Percentiles rank a stretch among this genome's conserved stretches.
phyloP scores from a whole-genome alignment of 2,329 filamentous ascomycete species.

The Lecanosticta acicola region DNA sequence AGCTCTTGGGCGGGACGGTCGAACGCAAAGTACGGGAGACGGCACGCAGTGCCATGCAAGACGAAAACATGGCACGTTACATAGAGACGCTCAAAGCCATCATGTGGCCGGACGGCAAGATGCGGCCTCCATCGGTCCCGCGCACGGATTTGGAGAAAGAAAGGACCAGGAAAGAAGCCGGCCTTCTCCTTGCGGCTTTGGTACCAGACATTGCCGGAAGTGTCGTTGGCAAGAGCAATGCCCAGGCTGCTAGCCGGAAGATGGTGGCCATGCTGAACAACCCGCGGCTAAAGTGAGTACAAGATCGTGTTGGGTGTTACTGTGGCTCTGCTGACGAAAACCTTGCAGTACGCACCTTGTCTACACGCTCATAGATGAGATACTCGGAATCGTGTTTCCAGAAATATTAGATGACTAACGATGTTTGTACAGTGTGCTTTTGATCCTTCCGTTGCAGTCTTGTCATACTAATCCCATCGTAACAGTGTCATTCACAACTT shows the following conservation, averaged over 20 bases:
- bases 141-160: conserved; percentile 69
- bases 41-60: conserved; percentile 65
- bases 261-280: conserved; percentile 92
- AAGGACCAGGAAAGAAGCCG: conserved; percentile 78
- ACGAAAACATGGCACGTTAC: conserved; percentile 73
- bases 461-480: neutral
- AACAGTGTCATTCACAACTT: too few species aligned
- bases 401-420: conserved; percentile 22
- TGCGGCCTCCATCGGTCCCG: conserved; percentile 46
- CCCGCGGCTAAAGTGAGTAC: conserved; percentile 72
- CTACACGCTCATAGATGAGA: conserved; percentile 47
- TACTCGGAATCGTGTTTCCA: conserved; percentile 42
- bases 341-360: conserved; percentile 43
- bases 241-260: conserved; percentile 79
- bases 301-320: neutral
- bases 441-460: neutral
- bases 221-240: conserved; percentile 88
- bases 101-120: conserved; percentile 72
- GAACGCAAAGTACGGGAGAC: conserved; percentile 91
- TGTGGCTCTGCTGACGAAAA: conserved; percentile 28
- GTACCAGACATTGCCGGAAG: conserved; percentile 86
- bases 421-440: neutral
- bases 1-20: conserved; percentile 90
- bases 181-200: conserved; percentile 79
- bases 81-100: conserved; percentile 65